Base-by-base conservation (phyloP, 2,329 filamentous ascomycete genomes). In the Tolypocladium ovalisporum region DNA sequence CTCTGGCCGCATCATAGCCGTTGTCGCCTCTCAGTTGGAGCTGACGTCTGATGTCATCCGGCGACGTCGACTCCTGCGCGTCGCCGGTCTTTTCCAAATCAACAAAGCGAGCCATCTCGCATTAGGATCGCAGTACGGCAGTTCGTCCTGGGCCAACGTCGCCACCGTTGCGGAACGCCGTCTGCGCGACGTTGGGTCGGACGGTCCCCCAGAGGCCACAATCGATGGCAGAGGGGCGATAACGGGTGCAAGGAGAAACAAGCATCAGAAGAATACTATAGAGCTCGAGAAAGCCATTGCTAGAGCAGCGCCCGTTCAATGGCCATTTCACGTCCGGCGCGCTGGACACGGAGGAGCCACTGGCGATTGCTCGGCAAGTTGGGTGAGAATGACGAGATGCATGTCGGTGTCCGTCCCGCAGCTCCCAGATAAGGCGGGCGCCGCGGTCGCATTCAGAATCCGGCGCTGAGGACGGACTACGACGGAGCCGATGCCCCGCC, bases 41-140 rank as follows among this genome's bases (percentile, higher is more conserved):
- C 36, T 57, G 56, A 15, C 54, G 34, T 27, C 54, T 54, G 13
- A 59, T 40, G 5, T 39, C 35, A n/a, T 57, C 57, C 17, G 54
- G 47, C 12, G 56, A 57, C 36, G 55, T 47, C 56, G 57, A 40
- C 42, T 56, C 57, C 44, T 51, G 57, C 22, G 54, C 60, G 36
- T 52, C 54, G 17, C 54, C 56, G 4, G 56, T 58, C 53, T 63
- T 59, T 4, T 61, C 63, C 17, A 66, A 52, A 57, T 66, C 64
- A 47, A 66, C 47, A 44, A 66, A 65, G 12, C 61, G 63, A 52
- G 64, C 64, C 64, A 66, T 66, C 4, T 22, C 19, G 29, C 29
- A 52, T 22, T 6, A n/a, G 8, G 5, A 22, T 29, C 29, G 17
- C 47, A n/a, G 10, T 13, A 52, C 47, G 22, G 47, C 15, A 13